phyloP scores from a whole-genome alignment of 345 rosid genomes.

The Brassica juncea region DNA sequence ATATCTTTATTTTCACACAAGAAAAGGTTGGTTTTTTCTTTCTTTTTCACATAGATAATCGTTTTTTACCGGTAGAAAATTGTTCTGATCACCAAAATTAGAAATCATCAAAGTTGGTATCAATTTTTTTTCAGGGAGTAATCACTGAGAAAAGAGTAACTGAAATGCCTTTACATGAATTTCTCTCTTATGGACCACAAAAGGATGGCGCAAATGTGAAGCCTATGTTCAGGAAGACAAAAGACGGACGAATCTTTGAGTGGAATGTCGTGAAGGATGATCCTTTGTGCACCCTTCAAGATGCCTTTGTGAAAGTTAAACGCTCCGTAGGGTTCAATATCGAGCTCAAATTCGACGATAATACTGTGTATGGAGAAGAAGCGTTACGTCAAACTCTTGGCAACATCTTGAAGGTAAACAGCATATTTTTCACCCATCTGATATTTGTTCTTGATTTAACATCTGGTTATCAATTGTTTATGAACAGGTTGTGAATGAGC shows the following conservation, averaged over 20 bases:
- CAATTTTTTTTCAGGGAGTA: slow-evolving; percentile 44
- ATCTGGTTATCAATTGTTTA: neutral
- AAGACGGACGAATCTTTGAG: slow-evolving; percentile 58
- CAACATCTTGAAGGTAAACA: slow-evolving; percentile 47
- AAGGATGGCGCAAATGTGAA: slow-evolving; percentile 42
- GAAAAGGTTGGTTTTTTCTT: slow-evolving; percentile 45
- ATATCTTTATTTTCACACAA: slow-evolving; percentile 54
- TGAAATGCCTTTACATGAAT: slow-evolving; percentile 52
- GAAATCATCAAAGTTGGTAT: slow-evolving; percentile 5
- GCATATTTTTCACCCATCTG: slow-evolving; percentile 1
- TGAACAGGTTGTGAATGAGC: slow-evolving; percentile 50
- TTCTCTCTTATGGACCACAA: slow-evolving; percentile 61
- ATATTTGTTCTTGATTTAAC: neutral
- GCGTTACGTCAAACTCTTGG: slow-evolving; percentile 47
- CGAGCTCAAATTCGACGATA: slow-evolving; percentile 73
- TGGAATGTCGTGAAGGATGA: slow-evolving; percentile 65
- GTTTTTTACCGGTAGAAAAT: neutral
- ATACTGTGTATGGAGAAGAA: slow-evolving; percentile 47
- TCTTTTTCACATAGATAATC: neutral
- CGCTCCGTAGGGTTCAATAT: slow-evolving; percentile 57
- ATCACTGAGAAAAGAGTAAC: slow-evolving; percentile 60
- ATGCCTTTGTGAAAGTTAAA: slow-evolving; percentile 51
- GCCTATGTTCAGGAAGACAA: slow-evolving; percentile 52
- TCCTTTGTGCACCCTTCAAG: slow-evolving; percentile 59
- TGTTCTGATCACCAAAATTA: neutral